Evolutionary conservation across 495 filamentous ascomycete genomes (phyloP).

Genomic region (Penicillium salamii): DNA sequence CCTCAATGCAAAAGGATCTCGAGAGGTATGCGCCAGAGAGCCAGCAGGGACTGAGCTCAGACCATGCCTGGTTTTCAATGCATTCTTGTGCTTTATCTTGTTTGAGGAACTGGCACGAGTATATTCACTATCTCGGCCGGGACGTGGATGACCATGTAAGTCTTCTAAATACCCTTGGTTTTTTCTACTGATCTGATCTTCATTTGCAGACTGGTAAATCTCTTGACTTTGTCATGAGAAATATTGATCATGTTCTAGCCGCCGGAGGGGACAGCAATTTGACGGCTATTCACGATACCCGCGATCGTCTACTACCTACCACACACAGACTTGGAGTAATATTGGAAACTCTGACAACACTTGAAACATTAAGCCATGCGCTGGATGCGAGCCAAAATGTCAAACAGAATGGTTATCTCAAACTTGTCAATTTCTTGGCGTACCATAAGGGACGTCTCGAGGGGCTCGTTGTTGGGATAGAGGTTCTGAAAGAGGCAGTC

Average conservation of each 20-base stretch:
- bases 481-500: conserved; percentile 13
- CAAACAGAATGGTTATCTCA: not conserved
- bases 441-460: conserved; percentile 8
- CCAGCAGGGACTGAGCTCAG: conserved; percentile 5
- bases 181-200: not conserved
- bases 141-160: conserved; percentile 1
- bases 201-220: not conserved
- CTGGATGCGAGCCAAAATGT: not conserved
- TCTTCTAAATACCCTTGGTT: not conserved
- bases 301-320: not conserved
- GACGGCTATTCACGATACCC: not conserved
- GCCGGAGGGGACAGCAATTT: not conserved
- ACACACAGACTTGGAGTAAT: conserved; percentile 4
- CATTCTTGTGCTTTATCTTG: not conserved
- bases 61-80: not conserved
- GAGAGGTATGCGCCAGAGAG: conserved; percentile 5
- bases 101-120: not conserved
- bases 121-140: not conserved
- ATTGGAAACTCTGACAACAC: conserved; percentile 6
- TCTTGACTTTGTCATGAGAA: not conserved
- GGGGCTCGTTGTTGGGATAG: conserved; percentile 10
- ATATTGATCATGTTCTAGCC: not conserved
- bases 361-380: conserved; percentile 6
- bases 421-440: not conserved
- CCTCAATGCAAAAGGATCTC: not conserved